Conservation (phyloP, 805 yeast species). For the Ogataea nakhonphanomensis region DNA sequence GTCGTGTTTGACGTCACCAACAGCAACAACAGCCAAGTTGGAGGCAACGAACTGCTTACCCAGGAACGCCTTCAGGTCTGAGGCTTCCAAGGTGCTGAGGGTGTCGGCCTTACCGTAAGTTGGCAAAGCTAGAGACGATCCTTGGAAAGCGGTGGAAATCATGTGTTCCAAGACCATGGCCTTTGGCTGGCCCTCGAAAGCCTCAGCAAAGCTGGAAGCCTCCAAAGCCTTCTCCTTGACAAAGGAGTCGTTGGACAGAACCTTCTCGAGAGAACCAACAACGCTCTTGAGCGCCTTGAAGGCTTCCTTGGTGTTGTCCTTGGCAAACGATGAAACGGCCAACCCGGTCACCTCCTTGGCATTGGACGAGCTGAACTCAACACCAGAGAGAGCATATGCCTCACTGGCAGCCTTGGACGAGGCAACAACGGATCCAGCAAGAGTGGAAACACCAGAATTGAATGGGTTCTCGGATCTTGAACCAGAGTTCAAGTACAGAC, state of each 20-base stretch:
- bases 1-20: slow-evolving; percentile 72
- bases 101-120: slow-evolving; percentile 71
- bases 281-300: slow-evolving; percentile 47
- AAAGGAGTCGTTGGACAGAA: slow-evolving; percentile 39
- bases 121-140: slow-evolving; percentile 77
- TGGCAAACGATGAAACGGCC: slow-evolving; percentile 56
- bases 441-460: slow-evolving; percentile 77
- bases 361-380: slow-evolving; percentile 49
- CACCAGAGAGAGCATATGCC: slow-evolving; percentile 46
- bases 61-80: slow-evolving; percentile 57
- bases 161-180: slow-evolving; percentile 67
- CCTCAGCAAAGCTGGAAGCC: slow-evolving; percentile 45
- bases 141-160: slow-evolving; percentile 83
- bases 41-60: slow-evolving; percentile 55
- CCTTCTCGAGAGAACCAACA: slow-evolving; percentile 35
- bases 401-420: slow-evolving; percentile 32
- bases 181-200: slow-evolving; percentile 54
- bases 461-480: slow-evolving; percentile 75
- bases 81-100: slow-evolving; percentile 50
- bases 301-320: slow-evolving; percentile 51
- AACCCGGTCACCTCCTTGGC: slow-evolving; percentile 67
- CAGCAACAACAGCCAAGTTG: slow-evolving; percentile 62
- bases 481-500: slow-evolving; percentile 73
- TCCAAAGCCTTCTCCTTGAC: slow-evolving; percentile 46
- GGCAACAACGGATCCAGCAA: slow-evolving; percentile 51